These are phyloP conservation scores for Neonectria neomacrospora DNA, from an alignment of 2,329 filamentous ascomycete genomes.

Conservation along the genomic window DNA sequence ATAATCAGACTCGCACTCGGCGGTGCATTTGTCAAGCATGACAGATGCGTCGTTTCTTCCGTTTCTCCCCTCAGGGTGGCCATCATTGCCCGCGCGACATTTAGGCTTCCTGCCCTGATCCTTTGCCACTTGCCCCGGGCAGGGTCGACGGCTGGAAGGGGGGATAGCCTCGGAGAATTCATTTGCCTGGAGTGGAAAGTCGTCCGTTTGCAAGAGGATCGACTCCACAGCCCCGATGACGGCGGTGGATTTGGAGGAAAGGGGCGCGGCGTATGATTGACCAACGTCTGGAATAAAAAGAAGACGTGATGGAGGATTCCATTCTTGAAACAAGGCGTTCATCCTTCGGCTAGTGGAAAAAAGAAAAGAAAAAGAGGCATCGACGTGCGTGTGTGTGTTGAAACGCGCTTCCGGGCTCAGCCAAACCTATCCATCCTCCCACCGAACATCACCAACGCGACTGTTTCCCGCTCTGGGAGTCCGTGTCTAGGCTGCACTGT, in stretches of 20 bases:
- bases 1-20: not conserved
- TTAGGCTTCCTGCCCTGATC: not conserved
- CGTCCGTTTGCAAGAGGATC: not conserved
- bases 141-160: not conserved
- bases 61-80: not conserved
- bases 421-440: not conserved
- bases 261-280: not conserved
- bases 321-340: not conserved
- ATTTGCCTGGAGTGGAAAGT: not conserved
- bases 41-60: constrained; percentile 5
- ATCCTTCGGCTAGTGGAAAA: not conserved
- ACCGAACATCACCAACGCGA: not conserved
- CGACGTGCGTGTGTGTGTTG: not conserved
- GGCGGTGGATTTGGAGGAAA: not conserved
- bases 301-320: not conserved
- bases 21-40: constrained; percentile 18
- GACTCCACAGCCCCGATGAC: not conserved
- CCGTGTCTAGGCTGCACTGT: not conserved
- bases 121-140: not conserved
- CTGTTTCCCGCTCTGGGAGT: too few species aligned
- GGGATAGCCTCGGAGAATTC: not conserved
- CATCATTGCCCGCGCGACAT: constrained; percentile 17
- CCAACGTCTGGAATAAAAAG: constrained; percentile 21
- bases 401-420: not conserved
- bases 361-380: not conserved